Evolutionary conservation across 352 stramenopile species (phyloP), one percentile per base, ranked within the genome.

Genomic region (Globisporangium yorkense): DNA sequence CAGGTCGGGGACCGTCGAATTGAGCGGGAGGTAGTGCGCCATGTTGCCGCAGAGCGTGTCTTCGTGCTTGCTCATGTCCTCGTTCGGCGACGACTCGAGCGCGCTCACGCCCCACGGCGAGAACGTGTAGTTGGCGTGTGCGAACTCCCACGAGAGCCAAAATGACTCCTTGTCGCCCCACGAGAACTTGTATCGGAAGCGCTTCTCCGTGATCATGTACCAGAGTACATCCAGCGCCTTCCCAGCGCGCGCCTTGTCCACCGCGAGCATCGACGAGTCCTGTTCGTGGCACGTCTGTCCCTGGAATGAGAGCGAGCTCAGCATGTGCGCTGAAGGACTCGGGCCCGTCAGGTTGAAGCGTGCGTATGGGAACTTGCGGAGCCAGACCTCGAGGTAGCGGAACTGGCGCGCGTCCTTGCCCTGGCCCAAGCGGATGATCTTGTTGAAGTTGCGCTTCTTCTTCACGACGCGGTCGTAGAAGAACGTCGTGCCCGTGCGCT

Each of bases 81-180:
- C 51, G 54, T 83, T 85, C n/a, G 79, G 27, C 0, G 62, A 60
- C 1, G 68, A 66, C 3, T 78, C 73, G 13, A 89, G 63, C 43
- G 77, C 72, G 10, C 72, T 80, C 29, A 80, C 73, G 0, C 77
- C 75, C 73, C 73, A 88, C 0, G 80, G 80, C 2, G 77, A 88
- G 63, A 90, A 90, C 39, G 74, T 71, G 51, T 89, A 92, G 16
- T 67, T 44, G 0, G 46, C 54, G 24, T 81, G 68, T 0, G 71
- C 68, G 21, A 89, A 74, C 60, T 85, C 75, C 55, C 69, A 90
- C 37, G 80, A 70, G n/a, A 92, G 51, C 82, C 82, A 92, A 49
- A 90, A 90, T 0, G 74, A 49, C 46, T 92, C 82, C 54, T 90
- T 89, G 66, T 89, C 80, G 10, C 80, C 78, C 63, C 69, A 89